Evolutionary conservation across 805 yeast genomes (phyloP).

Genomic region (Metschnikowia gruessii): DNA sequence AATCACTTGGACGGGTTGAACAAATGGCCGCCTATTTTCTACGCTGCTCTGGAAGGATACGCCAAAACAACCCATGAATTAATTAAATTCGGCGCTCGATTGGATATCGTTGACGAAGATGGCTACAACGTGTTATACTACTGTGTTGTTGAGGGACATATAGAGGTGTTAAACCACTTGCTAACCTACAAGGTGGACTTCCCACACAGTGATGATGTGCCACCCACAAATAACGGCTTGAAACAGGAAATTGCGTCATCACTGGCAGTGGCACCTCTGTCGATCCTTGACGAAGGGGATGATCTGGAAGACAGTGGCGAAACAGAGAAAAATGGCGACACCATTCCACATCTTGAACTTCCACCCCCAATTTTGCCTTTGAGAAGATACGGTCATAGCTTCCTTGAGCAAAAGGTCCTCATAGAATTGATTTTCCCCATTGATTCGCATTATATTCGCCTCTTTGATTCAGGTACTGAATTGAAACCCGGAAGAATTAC

Average conservation of each 20-base stretch:
- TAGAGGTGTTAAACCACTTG: slow-evolving; percentile 71
- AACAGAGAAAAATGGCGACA: slow-evolving; percentile 47
- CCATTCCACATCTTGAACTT: slow-evolving; percentile 83
- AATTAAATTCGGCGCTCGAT: slow-evolving; percentile 69
- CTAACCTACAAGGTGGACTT: slow-evolving; percentile 37
- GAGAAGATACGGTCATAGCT: slow-evolving; percentile 93
- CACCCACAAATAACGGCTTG: neutral
- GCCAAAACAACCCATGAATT: slow-evolving; percentile 64
- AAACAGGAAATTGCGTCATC: neutral
- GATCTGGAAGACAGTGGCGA: slow-evolving; percentile 42
- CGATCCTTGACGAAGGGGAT: slow-evolving; percentile 28
- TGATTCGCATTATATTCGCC: slow-evolving; percentile 43
- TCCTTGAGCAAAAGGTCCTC: slow-evolving; percentile 83
- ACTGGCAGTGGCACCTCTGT: slow-evolving; percentile 17
- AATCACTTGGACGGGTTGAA: slow-evolving; percentile 81
- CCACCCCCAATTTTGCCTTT: slow-evolving; percentile 97
- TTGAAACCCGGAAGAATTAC: slow-evolving; percentile 78
- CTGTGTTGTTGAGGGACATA: slow-evolving; percentile 93
- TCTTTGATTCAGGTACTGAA: slow-evolving; percentile 42
- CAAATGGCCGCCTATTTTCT: slow-evolving; percentile 92
- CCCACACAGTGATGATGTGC: neutral
- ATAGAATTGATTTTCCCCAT: slow-evolving; percentile 70
- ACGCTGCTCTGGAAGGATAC: slow-evolving; percentile 86
- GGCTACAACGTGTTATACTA: slow-evolving; percentile 79
- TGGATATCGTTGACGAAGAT: slow-evolving; percentile 69